These are phyloP conservation scores for Petrea volubilis DNA, from an alignment of 257 asterid genomes.

Conservation along the genomic window DNA sequence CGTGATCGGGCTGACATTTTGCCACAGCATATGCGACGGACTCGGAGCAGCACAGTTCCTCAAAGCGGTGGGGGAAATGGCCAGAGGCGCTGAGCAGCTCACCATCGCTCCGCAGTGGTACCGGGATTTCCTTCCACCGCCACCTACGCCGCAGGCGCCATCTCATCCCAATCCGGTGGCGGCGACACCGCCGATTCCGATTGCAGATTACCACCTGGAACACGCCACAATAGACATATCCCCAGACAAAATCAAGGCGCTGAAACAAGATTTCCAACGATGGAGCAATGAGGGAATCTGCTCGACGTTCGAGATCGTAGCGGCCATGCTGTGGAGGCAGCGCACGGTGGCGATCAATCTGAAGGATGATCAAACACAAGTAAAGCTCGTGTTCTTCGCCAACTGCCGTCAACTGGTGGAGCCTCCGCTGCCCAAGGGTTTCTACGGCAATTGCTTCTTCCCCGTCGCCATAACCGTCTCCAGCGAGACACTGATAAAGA, in stretches of 20 bases:
- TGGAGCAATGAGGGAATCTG: constrained; percentile 23
- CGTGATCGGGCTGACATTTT: constrained; percentile 49
- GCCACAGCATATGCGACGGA: constrained; percentile 57
- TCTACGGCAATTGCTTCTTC: constrained; percentile 60
- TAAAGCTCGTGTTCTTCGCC: constrained; percentile 52
- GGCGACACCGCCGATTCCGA: constrained; percentile 13
- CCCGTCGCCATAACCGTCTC: constrained; percentile 38
- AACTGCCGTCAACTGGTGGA: constrained; percentile 38
- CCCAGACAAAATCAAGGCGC: constrained; percentile 30
- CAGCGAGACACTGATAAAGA: constrained; percentile 4
- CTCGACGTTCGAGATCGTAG: constrained; percentile 47
- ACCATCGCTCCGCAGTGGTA: constrained; percentile 41
- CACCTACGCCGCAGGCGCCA: constrained; percentile 18
- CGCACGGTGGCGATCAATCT: constrained; percentile 37
- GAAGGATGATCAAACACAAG: constrained; percentile 16
- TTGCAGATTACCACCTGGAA: constrained; percentile 40
- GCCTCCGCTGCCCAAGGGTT: constrained; percentile 41
- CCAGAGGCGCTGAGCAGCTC: constrained; percentile 39
- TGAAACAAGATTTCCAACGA: constrained; percentile 34
- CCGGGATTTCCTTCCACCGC: constrained; percentile 39
- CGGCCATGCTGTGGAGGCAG: constrained; percentile 46
- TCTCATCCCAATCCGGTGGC: not conserved
- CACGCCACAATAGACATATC: constrained; percentile 41
- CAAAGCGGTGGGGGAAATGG: constrained; percentile 56
- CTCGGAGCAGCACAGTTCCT: constrained; percentile 68